Evolutionary conservation across 306 rosid genomes (phyloP).

Genomic region (Urtica urens): DNA sequence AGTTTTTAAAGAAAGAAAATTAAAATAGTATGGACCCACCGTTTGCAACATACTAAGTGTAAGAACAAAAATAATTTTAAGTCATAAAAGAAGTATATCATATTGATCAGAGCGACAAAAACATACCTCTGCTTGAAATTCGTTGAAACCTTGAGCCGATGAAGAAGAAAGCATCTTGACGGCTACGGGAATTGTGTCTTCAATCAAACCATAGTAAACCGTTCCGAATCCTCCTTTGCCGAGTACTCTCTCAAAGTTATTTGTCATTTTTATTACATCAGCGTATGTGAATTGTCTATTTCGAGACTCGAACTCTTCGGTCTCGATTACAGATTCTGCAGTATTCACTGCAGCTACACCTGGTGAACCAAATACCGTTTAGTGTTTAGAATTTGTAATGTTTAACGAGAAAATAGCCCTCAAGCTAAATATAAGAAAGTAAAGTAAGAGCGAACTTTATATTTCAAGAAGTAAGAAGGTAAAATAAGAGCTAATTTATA

Average conservation of each 20-base stretch:
- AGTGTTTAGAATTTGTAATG: no score
- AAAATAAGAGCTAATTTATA: background rate
- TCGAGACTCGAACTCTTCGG: constrained; percentile 25
- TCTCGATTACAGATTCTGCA: background rate
- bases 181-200: constrained; percentile 33
- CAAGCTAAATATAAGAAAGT: no score
- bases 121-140: constrained; percentile 50
- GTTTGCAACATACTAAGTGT: no score
- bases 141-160: constrained; percentile 30
- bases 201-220: constrained; percentile 28
- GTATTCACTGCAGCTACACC: background rate
- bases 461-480: background rate
- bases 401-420: no score
- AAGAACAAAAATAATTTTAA: background rate
- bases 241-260: constrained; percentile 16
- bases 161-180: constrained; percentile 42
- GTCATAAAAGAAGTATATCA: no score
- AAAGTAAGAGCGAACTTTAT: no score
- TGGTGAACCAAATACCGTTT: no score
- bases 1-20: no score
- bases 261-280: constrained; percentile 27
- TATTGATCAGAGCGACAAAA: background rate
- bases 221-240: constrained; percentile 52
- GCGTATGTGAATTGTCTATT: constrained; percentile 36
- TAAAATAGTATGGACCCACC: no score